Conservation (phyloP, 345 rosid species). For the Abelmoschus esculentus region DNA sequence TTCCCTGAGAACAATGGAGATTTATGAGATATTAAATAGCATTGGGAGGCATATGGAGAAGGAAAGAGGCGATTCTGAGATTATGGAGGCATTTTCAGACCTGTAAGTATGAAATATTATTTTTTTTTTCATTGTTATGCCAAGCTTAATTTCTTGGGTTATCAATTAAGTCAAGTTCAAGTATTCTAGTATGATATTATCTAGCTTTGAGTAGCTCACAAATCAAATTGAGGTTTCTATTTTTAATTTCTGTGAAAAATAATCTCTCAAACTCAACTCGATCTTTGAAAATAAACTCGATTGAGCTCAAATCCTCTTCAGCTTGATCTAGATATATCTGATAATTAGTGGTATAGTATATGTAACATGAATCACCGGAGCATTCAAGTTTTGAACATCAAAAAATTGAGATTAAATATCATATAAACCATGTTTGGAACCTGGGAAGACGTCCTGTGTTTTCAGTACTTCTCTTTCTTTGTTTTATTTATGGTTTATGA, state of each 20-base stretch:
- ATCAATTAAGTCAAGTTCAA: too few relatives aligned
- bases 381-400: background rate
- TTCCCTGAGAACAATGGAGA: slow-evolving; percentile 30
- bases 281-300: background rate
- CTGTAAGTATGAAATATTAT: background rate
- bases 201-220: too few relatives aligned
- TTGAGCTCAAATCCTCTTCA: background rate
- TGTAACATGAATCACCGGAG: background rate
- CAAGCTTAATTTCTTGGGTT: too few relatives aligned
- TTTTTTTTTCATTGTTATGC: too few relatives aligned
- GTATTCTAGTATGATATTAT: too few relatives aligned
- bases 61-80: slow-evolving; percentile 18
- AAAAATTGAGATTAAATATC: background rate
- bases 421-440: background rate
- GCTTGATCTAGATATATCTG: background rate
- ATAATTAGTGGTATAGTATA: background rate
- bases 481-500: background rate
- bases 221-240: too few relatives aligned
- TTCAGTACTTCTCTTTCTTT: background rate
- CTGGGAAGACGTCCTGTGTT: background rate
- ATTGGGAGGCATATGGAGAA: slow-evolving; percentile 35
- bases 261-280: background rate
- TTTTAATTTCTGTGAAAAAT: too few relatives aligned
- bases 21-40: slow-evolving; percentile 32
- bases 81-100: background rate